These are phyloP conservation scores for Aspergillus sojae DNA, from an alignment of 2,329 filamentous ascomycete genomes.

Conservation along the genomic window DNA sequence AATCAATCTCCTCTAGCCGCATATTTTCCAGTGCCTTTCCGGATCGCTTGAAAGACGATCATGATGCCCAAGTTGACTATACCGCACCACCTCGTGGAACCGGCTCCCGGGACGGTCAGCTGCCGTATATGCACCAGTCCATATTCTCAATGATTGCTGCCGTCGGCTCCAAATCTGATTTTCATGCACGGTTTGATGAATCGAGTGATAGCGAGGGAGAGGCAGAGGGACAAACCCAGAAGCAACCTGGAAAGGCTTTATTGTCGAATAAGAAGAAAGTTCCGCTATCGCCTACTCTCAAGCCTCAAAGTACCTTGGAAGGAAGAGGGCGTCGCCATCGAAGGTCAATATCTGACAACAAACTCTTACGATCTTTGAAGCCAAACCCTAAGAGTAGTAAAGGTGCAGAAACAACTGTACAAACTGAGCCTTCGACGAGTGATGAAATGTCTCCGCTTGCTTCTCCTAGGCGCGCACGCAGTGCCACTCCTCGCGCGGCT, in stretches of 20 bases:
- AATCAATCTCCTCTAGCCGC: slow-evolving; percentile 44
- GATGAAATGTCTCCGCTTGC: slow-evolving; percentile 22
- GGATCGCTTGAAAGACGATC: slow-evolving; percentile 60
- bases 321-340: slow-evolving; percentile 54
- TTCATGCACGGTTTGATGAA: slow-evolving; percentile 78
- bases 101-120: slow-evolving; percentile 43
- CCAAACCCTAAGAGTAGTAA: slow-evolving; percentile 42
- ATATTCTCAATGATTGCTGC: slow-evolving; percentile 91
- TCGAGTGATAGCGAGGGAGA: slow-evolving; percentile 79
- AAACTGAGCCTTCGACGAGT: slow-evolving; percentile 18
- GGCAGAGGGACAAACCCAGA: slow-evolving; percentile 32
- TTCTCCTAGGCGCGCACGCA: slow-evolving; percentile 31
- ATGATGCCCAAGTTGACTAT: slow-evolving; percentile 64
- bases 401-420: slow-evolving; percentile 26
- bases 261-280: slow-evolving; percentile 7
- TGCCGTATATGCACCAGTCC: slow-evolving; percentile 84
- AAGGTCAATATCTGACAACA: slow-evolving; percentile 66
- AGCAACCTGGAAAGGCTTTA: slow-evolving; percentile 14
- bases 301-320: slow-evolving; percentile 18
- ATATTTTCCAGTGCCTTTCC: slow-evolving; percentile 57
- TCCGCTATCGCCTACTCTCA: not conserved
- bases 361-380: slow-evolving; percentile 62
- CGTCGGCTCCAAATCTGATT: slow-evolving; percentile 79
- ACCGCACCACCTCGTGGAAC: slow-evolving; percentile 54
- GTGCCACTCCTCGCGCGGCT: slow-evolving; percentile 55